phyloP scores from a whole-genome alignment of 257 asterid species.

The Perilla frutescens region DNA sequence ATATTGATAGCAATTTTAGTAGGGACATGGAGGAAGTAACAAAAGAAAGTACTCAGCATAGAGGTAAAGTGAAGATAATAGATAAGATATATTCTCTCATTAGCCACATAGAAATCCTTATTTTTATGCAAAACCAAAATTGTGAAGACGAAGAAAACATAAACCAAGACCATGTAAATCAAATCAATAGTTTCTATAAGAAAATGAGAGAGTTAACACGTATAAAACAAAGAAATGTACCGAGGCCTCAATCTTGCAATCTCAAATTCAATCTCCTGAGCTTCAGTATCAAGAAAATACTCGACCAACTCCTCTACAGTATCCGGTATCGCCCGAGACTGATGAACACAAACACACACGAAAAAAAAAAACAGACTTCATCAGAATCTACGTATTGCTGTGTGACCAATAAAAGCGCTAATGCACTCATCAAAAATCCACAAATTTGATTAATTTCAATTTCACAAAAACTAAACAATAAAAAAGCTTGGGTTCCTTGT shows the following conservation, averaged over 20 bases:
- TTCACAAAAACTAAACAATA: not conserved
- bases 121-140: too few relatives aligned
- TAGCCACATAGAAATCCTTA: too few relatives aligned
- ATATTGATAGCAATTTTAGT: too few relatives aligned
- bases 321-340: conserved; percentile 83
- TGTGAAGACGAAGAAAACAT: too few relatives aligned
- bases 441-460: not conserved
- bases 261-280: conserved; percentile 89
- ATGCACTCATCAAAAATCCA: not conserved
- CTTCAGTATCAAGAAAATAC: conserved; percentile 92
- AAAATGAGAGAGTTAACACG: too few relatives aligned
- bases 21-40: too few relatives aligned
- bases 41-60: too few relatives aligned
- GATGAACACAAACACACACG: conserved; percentile 1
- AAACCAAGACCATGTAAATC: too few relatives aligned
- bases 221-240: conserved; percentile 45
- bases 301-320: conserved; percentile 65
- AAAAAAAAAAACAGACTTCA: not conserved
- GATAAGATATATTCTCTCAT: too few relatives aligned
- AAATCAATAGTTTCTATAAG: too few relatives aligned
- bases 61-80: too few relatives aligned
- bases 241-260: conserved; percentile 84
- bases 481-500: not conserved
- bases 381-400: not conserved
- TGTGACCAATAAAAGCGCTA: not conserved